Base-by-base conservation (phyloP, 805 yeast genomes). In the Candida succiphila region DNA sequence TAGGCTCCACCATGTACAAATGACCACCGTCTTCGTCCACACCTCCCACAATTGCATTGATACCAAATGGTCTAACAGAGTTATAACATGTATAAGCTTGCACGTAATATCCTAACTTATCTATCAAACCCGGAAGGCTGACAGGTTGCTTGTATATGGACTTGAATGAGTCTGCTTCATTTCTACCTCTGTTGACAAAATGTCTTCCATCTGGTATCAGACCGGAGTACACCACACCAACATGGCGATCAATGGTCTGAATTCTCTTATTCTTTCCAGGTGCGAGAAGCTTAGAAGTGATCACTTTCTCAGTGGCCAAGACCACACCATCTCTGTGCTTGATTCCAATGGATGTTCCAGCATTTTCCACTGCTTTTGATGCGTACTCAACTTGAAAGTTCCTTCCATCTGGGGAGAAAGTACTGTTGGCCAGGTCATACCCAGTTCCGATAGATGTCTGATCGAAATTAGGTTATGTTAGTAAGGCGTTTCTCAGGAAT, bases 381-480 rank as follows among this genome's bases (percentile, higher is more conserved):
- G 99, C 99, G 51, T 92, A 92, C 59, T 92, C 98, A 15, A 92
- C 98, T 60, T 92, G 99, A 65, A 92, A 92, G 58, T 84, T 85
- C 64, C 95, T 73, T 27, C 95, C 95, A 56, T 86, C 95, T 37
- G 89, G 89, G 36, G 86, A 77, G 64, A 92, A 92, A 41, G 89
- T 96, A 63, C 94, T 80, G 66, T 92, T 92, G 23, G 96, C 86
- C 53, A 92, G 78, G 69, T 92, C 99, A 75, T 92, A 92, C 15
- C 99, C 99, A 20, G 99, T 92, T 48, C 99, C 99, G 48, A 92
- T 88, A 30, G 98, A 92, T 26, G 97, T 82, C 62, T 45, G 33
- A 4, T n/a, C n/a, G n/a, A n/a, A n/a, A n/a, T n/a, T n/a, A n/a
- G n/a, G n/a, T n/a, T n/a, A n/a, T n/a, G n/a, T n/a, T n/a, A n/a